Conservation (phyloP, 768 basidiomycete species). For the Panaeolus cyanescens region DNA sequence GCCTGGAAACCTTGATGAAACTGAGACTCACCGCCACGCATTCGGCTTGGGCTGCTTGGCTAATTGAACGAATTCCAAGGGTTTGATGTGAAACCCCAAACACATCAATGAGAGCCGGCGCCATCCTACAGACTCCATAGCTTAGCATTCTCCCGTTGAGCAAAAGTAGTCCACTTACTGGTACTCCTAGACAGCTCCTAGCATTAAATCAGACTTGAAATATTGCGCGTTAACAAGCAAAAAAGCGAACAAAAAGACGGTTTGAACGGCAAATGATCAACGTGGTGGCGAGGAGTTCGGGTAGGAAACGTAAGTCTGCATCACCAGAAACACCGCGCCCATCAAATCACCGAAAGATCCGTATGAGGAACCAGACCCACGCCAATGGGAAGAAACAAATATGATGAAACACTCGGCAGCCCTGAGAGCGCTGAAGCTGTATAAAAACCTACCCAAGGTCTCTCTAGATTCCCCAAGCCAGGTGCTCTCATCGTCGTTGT, state of each 20-base stretch:
- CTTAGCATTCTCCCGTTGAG: too few species aligned
- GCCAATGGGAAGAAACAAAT: background rate
- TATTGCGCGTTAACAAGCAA: background rate
- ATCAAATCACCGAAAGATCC: background rate
- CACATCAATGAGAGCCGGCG: too few species aligned
- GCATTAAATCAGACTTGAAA: background rate
- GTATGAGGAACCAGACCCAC: background rate
- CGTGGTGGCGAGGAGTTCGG: background rate
- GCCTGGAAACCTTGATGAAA: background rate
- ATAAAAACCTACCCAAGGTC: background rate
- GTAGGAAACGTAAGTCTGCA: background rate
- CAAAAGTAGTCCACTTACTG: too few species aligned
- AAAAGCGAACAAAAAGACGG: background rate
- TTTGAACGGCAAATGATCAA: too few species aligned
- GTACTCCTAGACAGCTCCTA: too few species aligned
- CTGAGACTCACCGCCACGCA: background rate
- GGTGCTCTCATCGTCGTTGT: conserved; percentile 10
- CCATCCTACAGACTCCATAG: too few species aligned
- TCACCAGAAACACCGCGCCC: background rate
- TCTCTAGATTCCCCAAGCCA: conserved; percentile 8
- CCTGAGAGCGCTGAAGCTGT: background rate
- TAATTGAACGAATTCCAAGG: too few species aligned
- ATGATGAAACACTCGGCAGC: background rate
- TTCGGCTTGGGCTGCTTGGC: background rate
- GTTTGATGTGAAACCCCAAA: too few species aligned